Evolutionary conservation across 305 asterid genomes (phyloP), one percentile per base, ranked within the genome.

Genomic region (Lippia alba): DNA sequence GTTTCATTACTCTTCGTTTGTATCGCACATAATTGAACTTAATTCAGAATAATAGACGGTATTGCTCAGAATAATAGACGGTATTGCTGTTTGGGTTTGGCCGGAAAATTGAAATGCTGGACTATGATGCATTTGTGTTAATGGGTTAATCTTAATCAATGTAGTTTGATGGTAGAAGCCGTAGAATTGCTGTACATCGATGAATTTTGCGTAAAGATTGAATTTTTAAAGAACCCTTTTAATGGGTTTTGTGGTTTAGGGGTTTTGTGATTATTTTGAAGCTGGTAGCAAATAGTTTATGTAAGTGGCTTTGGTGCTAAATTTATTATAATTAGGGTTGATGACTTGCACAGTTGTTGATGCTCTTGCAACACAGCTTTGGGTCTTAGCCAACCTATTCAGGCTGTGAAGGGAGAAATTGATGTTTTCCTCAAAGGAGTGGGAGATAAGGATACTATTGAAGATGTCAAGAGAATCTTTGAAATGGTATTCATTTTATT

Each of bases 391-490:
- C 78, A 69, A 76, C 73, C 85, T 30, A 82, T 81, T 36, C 92
- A 80, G 72, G 89, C 96, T 67, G 82, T 79, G 68, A 89, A 86
- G 84, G 85, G 85, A 17, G 85, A 80, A 48, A 48, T 69, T 18
- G 89, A 86, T 55, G 69, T 73, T 67, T 53, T 74, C 60, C 80
- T 80, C 65, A 82, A 68, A 75, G 92, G 93, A 62, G 82, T 74
- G 15, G 82, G 72, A 60, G 85, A 87, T 83, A 88, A 82, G 76
- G 86, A 84, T 58, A 80, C 85, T 0, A 58, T 74, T 53, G 97
- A 89, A 80, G 92, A 83, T 66, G 84, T 87, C 77, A 91, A 90
- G 84, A 82, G 87, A 69, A 78, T 90, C 56, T 77, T 88, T 69
- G 97, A 94, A 82, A 82, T 85, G 99, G 99, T 91, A 80, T 70